These are phyloP conservation scores for Zasmidium citrigriseum DNA, from an alignment of 2,329 filamentous ascomycete species.

Conservation along the genomic window DNA sequence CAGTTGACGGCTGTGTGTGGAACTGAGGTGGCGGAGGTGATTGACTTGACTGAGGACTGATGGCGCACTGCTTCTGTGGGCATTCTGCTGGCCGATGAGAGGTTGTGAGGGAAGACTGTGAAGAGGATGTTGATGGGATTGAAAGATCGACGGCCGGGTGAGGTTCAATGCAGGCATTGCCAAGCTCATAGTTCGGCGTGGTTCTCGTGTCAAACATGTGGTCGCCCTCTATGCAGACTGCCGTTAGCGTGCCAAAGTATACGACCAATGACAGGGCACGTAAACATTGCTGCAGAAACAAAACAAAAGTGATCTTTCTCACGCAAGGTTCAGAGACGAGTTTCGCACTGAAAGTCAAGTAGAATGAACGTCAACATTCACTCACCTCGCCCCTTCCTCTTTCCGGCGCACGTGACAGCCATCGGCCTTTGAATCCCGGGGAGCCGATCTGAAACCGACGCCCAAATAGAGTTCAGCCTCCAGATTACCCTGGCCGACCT, in stretches of 20 bases:
- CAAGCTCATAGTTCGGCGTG: neutral
- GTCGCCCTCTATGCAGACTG: slow-evolving; percentile 1
- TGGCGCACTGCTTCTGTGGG: too few species aligned
- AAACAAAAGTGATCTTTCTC: too few species aligned
- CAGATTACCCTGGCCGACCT: neutral
- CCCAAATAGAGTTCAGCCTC: neutral
- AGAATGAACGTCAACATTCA: neutral
- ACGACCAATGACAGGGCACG: neutral
- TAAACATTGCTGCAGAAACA: neutral
- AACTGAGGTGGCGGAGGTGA: slow-evolving; percentile 5
- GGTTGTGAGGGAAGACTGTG: too few species aligned
- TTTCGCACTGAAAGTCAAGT: too few species aligned
- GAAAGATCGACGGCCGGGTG: too few species aligned
- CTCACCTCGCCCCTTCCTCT: neutral
- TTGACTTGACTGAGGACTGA: slow-evolving; percentile 21
- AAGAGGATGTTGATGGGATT: too few species aligned
- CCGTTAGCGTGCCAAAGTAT: neutral
- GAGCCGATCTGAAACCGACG: neutral
- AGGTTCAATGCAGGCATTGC: neutral
- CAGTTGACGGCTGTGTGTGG: slow-evolving; percentile 12
- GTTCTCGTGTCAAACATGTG: neutral
- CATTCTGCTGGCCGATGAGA: too few species aligned
- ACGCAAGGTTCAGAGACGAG: too few species aligned
- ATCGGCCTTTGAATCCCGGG: neutral
- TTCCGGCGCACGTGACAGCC: neutral